phyloP scores from a whole-genome alignment of 2,329 filamentous ascomycete genomes.

The Zalaria obscura region DNA sequence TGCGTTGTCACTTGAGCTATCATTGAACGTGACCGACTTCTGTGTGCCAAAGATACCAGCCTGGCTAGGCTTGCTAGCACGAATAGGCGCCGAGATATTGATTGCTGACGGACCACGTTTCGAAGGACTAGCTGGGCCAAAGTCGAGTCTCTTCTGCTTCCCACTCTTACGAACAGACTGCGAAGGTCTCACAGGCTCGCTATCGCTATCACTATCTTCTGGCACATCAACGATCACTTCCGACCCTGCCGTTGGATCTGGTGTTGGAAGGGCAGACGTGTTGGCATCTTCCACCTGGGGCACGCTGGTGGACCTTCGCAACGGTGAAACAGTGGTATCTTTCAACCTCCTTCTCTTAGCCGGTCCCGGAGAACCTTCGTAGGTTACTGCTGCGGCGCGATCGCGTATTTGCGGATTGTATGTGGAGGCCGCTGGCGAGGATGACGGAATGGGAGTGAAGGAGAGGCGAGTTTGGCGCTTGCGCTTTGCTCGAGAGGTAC shows the following conservation, averaged over 20 bases:
- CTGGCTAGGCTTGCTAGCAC: constrained; percentile 4
- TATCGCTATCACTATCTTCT: constrained; percentile 11
- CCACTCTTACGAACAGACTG: constrained; percentile 12
- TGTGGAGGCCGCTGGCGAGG: constrained; percentile 20
- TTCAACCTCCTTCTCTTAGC: constrained; percentile 13
- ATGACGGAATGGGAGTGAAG: constrained; percentile 28
- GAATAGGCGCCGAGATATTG: constrained; percentile 7
- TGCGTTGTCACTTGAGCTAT: constrained; percentile 2
- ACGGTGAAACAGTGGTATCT: constrained; percentile 1
- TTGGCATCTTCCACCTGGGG: constrained; percentile 2
- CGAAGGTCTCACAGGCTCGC: constrained; percentile 10
- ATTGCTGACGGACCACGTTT: constrained; percentile 7
- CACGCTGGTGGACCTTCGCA: constrained; percentile 6
- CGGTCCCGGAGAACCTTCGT: constrained; percentile 13
- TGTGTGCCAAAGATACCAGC: constrained; percentile 15
- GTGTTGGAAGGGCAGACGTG: constrained; percentile 10
- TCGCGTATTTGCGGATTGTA: constrained; percentile 19
- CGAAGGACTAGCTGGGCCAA: constrained; percentile 12
- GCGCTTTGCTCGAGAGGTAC: not conserved
- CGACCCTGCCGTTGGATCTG: constrained; percentile 9
- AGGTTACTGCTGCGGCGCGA: constrained; percentile 19
- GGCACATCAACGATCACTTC: constrained; percentile 5
- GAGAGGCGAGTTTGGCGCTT: constrained; percentile 27
- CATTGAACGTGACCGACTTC: not conserved
- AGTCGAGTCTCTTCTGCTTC: constrained; percentile 18